A percentile compares a stretch with the other conserved stretches of the same genome.
phyloP scores from a whole-genome alignment of 805 yeast genomes.

The Metahyphopichia silvanorum region DNA sequence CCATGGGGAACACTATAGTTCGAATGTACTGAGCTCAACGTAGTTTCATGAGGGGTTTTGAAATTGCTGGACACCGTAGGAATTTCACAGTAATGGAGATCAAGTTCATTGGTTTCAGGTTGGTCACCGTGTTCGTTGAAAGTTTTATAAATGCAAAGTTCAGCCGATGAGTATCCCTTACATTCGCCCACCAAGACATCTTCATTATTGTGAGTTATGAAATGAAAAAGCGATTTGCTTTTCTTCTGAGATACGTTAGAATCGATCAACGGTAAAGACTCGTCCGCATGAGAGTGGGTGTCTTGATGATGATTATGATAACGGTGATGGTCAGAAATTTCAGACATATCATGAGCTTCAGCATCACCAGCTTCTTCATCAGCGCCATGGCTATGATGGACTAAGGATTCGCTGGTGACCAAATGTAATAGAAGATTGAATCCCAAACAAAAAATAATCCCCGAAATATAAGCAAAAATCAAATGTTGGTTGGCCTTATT shows the following conservation, averaged over 20 bases:
- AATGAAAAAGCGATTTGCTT: conserved; percentile 24
- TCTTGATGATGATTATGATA: conserved; percentile 12
- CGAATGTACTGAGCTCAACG: too few relatives aligned
- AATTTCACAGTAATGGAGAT: conserved; percentile 39
- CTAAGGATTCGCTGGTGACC: conserved; percentile 74
- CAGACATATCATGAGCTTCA: conserved; percentile 6
- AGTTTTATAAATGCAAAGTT: conserved; percentile 19
- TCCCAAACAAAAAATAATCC: conserved; percentile 56
- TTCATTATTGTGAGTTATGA: conserved; percentile 14
- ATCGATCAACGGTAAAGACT: conserved; percentile 1
- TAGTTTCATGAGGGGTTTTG: too few relatives aligned
- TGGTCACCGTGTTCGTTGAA: conserved; percentile 3
- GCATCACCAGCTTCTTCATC: conserved; percentile 10
- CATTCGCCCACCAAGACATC: conserved; percentile 40
- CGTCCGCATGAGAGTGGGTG: conserved; percentile 6
- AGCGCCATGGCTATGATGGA: conserved; percentile 73
- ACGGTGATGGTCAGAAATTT: conserved; percentile 13
- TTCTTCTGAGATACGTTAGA: conserved; percentile 7
- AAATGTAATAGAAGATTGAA: conserved; percentile 69
- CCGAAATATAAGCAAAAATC: conserved; percentile 49
- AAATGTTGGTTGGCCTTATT: conserved; percentile 12
- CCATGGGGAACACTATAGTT: too few relatives aligned
- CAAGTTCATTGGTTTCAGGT: conserved; percentile 4
- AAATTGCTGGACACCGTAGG: conserved; percentile 23
- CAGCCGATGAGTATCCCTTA: conserved; percentile 46